Conservation (phyloP, 116 monocot species). For the Zostera marina region DNA sequence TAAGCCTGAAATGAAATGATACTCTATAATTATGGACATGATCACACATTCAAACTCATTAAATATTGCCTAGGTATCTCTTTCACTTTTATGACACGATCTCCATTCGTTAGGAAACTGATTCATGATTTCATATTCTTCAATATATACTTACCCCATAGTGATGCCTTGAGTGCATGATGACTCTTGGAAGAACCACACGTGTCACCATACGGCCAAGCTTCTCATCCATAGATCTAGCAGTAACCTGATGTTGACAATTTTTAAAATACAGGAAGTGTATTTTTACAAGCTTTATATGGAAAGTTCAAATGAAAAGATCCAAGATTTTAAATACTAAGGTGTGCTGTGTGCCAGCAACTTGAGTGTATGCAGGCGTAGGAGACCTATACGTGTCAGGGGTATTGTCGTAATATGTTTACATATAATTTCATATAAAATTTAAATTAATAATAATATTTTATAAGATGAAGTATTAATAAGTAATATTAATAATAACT, state of each 20-base stretch:
- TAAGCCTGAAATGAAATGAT: slow-evolving; percentile 41
- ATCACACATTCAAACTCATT: not conserved
- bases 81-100: too few species aligned
- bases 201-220: slow-evolving; percentile 86
- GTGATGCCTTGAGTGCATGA: slow-evolving; percentile 93
- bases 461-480: too few species aligned
- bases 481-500: too few species aligned
- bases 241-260: slow-evolving; percentile 43
- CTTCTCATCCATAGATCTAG: slow-evolving; percentile 77
- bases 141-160: slow-evolving; percentile 49
- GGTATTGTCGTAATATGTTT: too few species aligned
- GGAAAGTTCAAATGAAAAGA: not conserved
- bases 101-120: not conserved
- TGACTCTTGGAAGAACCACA: slow-evolving; percentile 88
- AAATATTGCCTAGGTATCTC: too few species aligned
- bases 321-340: not conserved
- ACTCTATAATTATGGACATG: not conserved
- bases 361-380: too few species aligned
- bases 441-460: too few species aligned
- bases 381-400: too few species aligned
- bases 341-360: too few species aligned
- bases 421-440: too few species aligned
- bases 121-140: not conserved
- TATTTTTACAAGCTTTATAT: not conserved
- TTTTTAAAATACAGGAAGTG: not conserved